Base-by-base conservation (phyloP, 768 basidiomycete genomes). In the Mycena metata region DNA sequence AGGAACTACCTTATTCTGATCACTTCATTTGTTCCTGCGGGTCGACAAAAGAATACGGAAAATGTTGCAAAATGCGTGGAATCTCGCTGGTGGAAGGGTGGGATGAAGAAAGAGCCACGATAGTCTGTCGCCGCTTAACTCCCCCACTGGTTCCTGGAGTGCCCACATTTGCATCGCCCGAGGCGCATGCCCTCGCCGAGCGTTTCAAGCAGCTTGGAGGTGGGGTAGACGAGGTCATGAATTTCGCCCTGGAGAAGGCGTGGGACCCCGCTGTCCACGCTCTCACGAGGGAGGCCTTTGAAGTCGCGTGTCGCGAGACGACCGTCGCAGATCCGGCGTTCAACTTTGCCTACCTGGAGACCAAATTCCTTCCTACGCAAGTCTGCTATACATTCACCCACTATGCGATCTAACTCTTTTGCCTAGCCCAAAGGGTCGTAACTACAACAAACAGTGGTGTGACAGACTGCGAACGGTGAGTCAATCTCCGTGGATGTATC, bases 21-120 rank as follows among this genome's bases (percentile, higher is more conserved):
- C 52, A 72, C 36, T 76, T 75, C 55, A 63, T 69, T 26, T 77
- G 76, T 51, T 45, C 30, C 15, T 74, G 74, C 60, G 74, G 69
- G 9, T 52, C 64, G 17, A 33, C 42, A 5, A 75, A 73, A 45
- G 47, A 42, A 17, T 77, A 73, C 41, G 69, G 39, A 16, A 60
- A 62, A 8, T 77, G 76, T 45, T 77, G 76, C 35, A 58, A 55
- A 35, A 15, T 56, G 50, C 66, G 66, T 26, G 45, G 51, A 15
- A 69, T 70, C 15, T 16, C 33, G 1, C 16, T 63, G n/a, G 33
- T 51, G 6, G 74, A 75, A 60, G 41, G 21, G 30, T 74, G 74
- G 76, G 66, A 72, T 57, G 60, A 39, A 12, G 39, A 57, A 33
- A 54, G 30, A 30, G 6, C 30, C 30, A 30, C 6, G 30, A 30